Conservation (phyloP, 108 stramenopile genomes). For the Halocafeteria seosinensis region DNA sequence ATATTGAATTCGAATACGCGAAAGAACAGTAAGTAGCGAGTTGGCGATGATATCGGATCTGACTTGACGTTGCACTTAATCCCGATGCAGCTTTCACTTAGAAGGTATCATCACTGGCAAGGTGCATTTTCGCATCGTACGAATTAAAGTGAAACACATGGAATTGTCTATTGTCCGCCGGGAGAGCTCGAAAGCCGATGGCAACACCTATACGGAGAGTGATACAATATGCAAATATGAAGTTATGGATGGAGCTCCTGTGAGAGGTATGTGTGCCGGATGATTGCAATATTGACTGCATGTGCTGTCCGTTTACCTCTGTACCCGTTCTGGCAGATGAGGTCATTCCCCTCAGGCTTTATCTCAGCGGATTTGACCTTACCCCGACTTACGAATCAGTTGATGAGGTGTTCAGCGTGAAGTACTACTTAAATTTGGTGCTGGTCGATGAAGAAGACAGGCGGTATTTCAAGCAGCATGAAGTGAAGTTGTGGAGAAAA, state of each 20-base stretch:
- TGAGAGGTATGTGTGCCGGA: too few species aligned
- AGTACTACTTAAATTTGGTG: constrained; percentile 94
- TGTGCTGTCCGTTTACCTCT: too few species aligned
- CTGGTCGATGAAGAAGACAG: constrained; percentile 97
- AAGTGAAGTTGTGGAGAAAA: constrained; percentile 58
- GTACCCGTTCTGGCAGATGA: too few species aligned
- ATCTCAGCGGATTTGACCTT: constrained; percentile 50
- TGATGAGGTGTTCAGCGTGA: constrained; percentile 79
- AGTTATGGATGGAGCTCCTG: constrained; percentile 98
- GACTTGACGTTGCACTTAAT: too few species aligned
- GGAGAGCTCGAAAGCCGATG: constrained; percentile 55
- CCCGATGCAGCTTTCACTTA: too few species aligned
- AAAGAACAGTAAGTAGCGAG: constrained; percentile 36
- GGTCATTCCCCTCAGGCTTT: constrained; percentile 64
- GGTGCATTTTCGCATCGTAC: constrained; percentile 85
- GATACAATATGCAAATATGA: constrained; percentile 92
- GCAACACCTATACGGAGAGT: constrained; percentile 73
- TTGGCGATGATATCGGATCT: too few species aligned
- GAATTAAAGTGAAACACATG: constrained; percentile 98
- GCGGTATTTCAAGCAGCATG: constrained; percentile 98
- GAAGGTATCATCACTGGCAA: constrained; percentile 82
- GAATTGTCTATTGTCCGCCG: constrained; percentile 89
- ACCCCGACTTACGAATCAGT: constrained; percentile 83
- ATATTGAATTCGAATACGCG: constrained; percentile 98
- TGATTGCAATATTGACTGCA: constrained; percentile 68